Evolutionary conservation across 2,329 filamentous ascomycete genomes (phyloP).

Genomic region (Cladosporium sp.): DNA sequence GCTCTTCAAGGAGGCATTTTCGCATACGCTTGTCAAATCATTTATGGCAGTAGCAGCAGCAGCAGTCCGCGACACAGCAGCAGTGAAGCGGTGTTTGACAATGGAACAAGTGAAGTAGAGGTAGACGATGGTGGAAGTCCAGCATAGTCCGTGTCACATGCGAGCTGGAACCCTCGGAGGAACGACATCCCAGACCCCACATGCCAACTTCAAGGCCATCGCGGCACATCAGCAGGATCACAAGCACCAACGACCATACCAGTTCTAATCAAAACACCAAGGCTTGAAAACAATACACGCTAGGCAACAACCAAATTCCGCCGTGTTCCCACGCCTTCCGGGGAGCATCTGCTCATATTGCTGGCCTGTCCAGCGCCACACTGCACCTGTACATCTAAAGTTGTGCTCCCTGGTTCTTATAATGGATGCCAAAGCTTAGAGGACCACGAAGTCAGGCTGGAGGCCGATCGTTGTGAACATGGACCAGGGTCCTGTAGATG

Average conservation of each 20-base stretch:
- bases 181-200: background rate
- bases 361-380: too few relatives aligned
- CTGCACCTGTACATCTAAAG: background rate
- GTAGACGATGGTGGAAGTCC: background rate
- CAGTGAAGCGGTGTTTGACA: background rate
- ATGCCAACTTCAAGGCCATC: background rate
- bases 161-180: background rate
- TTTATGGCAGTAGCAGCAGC: background rate
- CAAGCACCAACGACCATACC: too few relatives aligned
- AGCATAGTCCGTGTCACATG: background rate
- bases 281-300: too few relatives aligned
- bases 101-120: background rate
- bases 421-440: background rate
- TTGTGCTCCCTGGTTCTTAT: background rate
- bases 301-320: too few relatives aligned
- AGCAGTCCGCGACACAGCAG: background rate
- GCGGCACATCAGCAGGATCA: too few relatives aligned
- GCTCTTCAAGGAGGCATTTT: slow-evolving; percentile 7
- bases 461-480: slow-evolving; percentile 16
- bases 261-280: too few relatives aligned
- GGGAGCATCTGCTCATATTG: too few relatives aligned
- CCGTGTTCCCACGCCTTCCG: too few relatives aligned
- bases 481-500: slow-evolving; percentile 30
- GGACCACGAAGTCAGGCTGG: background rate
- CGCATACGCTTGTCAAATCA: background rate